Base-by-base conservation (phyloP, 2,329 filamentous ascomycete species). In the Macrophomina tecta region DNA sequence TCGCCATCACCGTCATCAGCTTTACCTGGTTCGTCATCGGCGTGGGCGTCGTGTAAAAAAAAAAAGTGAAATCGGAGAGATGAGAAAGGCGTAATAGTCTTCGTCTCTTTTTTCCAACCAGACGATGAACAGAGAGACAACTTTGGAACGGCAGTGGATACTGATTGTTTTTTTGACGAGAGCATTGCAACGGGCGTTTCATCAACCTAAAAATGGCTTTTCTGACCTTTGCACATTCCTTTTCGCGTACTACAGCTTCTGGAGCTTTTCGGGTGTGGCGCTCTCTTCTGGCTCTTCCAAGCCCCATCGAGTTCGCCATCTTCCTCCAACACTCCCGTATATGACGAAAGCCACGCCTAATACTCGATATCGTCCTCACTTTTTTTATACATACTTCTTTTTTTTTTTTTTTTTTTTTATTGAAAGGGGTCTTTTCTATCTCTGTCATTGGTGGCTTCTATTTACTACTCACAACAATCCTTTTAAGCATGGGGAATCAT, bases 1-100 rank as follows among this genome's bases (percentile, higher is more conserved):
- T 80, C 23, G 77, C 80, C 36, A 81, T 89, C 62, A 89, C 87
- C 5, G 72, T 89, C 34, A 75, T 84, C 40, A 87, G 86, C 5
- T 88, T 90, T 72, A 82, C 85, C 48, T 83, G 82, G 76, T 84
- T 85, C 70, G 79, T 79, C 46, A 77, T 78, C 68, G 78, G 78
- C 55, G 82, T 81, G 62, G 82, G 81, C 46, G 64, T 82, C 49
- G 80, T 77, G 70, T 80, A 72, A 65, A 23, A 7, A 18, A n/a
- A n/a, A 8, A 23, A 32, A 52, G 18, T 18, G 34, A 12, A 5
- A 7, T 23, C 34, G 32, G 16, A 32, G 16, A 36, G 38, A 58
- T 3, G 23, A 23, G 23, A 23, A 23, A 23, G 23, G 23, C 23
- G 23, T 23, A 23, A 23, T 23, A 23, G 23, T 23, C 5, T 34